Conservation (phyloP, 306 rosid species). For the Castanospermum australe region DNA sequence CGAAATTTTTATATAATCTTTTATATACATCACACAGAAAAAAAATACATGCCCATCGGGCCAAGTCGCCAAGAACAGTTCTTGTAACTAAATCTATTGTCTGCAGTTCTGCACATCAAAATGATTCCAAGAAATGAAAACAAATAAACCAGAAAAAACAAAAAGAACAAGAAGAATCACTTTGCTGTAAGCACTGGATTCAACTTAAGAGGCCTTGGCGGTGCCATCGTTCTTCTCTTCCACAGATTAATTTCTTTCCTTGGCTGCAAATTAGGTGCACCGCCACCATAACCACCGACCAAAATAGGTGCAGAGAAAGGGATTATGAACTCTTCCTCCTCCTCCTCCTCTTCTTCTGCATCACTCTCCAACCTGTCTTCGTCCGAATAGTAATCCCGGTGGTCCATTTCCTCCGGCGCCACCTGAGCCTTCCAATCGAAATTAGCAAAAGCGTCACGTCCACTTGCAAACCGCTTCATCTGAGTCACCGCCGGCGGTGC, state of each 20-base stretch:
- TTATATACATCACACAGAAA: background rate
- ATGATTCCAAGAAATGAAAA: background rate
- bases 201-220: conserved; percentile 70
- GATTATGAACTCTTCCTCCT: conserved; percentile 22
- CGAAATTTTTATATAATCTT: background rate
- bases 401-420: conserved; percentile 20
- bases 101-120: background rate
- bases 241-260: conserved; percentile 81
- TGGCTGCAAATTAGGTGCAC: conserved; percentile 46
- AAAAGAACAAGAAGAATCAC: conserved; percentile 14
- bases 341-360: conserved; percentile 22
- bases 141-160: background rate
- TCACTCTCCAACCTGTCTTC: conserved; percentile 37
- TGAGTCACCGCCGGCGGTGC: conserved; percentile 62
- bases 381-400: conserved; percentile 40
- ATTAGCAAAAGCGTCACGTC: conserved; percentile 50
- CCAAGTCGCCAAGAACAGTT: background rate
- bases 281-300: conserved; percentile 26
- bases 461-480: conserved; percentile 80
- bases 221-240: conserved; percentile 83
- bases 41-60: background rate
- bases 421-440: conserved; percentile 72
- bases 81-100: background rate
- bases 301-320: conserved; percentile 66
- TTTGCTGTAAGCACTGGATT: conserved; percentile 39